Conservation (phyloP, 2,329 filamentous ascomycete genomes). For the Phaeosphaeriaceae sp. region DNA sequence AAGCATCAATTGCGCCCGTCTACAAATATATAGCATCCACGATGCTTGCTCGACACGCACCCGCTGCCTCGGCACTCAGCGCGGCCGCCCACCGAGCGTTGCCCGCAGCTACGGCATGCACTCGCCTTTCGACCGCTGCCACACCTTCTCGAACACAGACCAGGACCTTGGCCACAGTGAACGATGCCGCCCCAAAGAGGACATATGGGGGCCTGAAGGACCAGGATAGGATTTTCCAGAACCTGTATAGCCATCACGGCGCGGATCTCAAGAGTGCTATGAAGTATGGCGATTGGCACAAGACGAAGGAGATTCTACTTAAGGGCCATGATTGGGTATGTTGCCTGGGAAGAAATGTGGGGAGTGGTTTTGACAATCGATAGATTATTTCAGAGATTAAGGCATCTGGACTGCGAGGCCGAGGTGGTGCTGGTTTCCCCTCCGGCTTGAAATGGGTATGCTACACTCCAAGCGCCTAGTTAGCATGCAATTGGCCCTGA, state of each 20-base stretch:
- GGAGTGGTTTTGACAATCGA: constrained; percentile 21
- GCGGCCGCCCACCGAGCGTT: constrained; percentile 50
- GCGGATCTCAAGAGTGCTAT: constrained; percentile 90
- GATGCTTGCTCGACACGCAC: constrained; percentile 52
- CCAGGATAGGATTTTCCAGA: constrained; percentile 99
- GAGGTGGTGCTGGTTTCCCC: constrained; percentile 96
- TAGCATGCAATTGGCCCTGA: constrained; percentile 17
- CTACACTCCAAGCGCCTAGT: constrained; percentile 3
- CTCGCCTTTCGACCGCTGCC: constrained; percentile 50
- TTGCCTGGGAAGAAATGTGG: not conserved
- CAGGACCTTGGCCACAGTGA: constrained; percentile 71
- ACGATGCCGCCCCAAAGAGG: constrained; percentile 62
- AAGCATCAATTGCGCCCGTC: constrained; percentile 49
- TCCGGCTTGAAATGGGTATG: constrained; percentile 98
- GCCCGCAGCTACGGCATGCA: constrained; percentile 47
- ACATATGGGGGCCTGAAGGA: constrained; percentile 88
- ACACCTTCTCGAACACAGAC: constrained; percentile 56
- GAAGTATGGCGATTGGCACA: constrained; percentile 99
- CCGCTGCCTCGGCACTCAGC: constrained; percentile 48
- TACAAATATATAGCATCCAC: constrained; percentile 31
- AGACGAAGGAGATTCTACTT: constrained; percentile 96
- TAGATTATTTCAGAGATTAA: constrained; percentile 97
- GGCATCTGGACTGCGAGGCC: constrained; percentile 90
- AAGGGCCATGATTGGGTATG: constrained; percentile 93
- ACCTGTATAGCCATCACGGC: constrained; percentile 92